Evolutionary conservation across 2,329 filamentous ascomycete species (phyloP).

Genomic region (Penicillium sp.): DNA sequence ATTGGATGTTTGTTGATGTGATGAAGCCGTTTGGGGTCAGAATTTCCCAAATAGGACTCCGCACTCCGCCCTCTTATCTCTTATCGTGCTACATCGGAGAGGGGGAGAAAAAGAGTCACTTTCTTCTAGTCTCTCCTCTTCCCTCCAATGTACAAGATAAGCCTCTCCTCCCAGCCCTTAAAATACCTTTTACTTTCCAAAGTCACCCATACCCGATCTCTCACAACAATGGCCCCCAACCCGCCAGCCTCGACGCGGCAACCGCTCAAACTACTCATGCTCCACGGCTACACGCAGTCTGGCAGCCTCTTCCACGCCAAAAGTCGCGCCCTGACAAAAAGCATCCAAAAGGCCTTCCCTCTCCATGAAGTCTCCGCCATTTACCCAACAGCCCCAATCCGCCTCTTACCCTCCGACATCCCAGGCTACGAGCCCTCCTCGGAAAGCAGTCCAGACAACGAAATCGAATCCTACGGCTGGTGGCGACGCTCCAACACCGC

Average conservation of each 20-base stretch:
- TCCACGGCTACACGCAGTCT: slow-evolving; percentile 89
- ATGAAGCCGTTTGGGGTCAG: slow-evolving; percentile 6
- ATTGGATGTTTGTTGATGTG: slow-evolving; percentile 17
- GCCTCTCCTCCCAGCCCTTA: neutral
- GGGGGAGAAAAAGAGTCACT: neutral
- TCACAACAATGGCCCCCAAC: slow-evolving; percentile 20
- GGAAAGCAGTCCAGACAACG: slow-evolving; percentile 47
- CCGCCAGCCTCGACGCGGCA: slow-evolving; percentile 18
- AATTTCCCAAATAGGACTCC: slow-evolving; percentile 4
- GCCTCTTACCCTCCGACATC: slow-evolving; percentile 64
- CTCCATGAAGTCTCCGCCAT: slow-evolving; percentile 59
- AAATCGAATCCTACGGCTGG: slow-evolving; percentile 76
- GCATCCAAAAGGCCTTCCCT: slow-evolving; percentile 71
- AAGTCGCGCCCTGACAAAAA: slow-evolving; percentile 81
- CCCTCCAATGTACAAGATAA: slow-evolving; percentile 1
- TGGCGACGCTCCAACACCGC: slow-evolving; percentile 67
- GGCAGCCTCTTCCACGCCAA: slow-evolving; percentile 82
- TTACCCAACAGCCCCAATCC: slow-evolving; percentile 69
- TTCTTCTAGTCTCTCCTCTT: neutral
- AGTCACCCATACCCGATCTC: slow-evolving; percentile 1
- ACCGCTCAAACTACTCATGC: slow-evolving; percentile 68
- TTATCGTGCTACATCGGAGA: slow-evolving; percentile 1
- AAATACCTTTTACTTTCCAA: slow-evolving; percentile 1
- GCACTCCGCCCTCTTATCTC: neutral
- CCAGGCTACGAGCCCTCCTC: slow-evolving; percentile 62